Evolutionary conservation across 169 alveolate genomes (phyloP).

Genomic region (Theileria orientalis): DNA sequence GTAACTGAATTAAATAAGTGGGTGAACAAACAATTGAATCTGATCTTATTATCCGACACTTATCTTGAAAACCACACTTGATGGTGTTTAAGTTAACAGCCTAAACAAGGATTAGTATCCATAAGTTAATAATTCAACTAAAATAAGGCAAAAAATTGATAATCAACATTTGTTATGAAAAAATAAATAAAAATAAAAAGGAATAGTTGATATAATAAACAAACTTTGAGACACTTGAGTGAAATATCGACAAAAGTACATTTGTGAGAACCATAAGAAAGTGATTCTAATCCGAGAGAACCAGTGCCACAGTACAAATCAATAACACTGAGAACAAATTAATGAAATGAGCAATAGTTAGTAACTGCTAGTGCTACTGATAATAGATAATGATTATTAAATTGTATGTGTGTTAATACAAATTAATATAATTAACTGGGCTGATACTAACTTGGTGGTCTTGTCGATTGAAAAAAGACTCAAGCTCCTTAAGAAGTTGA

Average conservation of each 20-base stretch:
- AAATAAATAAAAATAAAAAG: background rate
- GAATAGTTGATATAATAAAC: background rate
- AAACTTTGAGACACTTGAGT: conserved; percentile 71
- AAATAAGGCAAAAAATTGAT: background rate
- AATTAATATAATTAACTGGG: too few relatives aligned
- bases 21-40: conserved; percentile 69
- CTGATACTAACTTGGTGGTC: background rate
- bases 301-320: conserved; percentile 82
- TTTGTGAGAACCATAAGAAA: conserved; percentile 70
- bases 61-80: conserved; percentile 61
- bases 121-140: background rate
- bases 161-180: background rate
- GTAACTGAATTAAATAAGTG: conserved; percentile 4
- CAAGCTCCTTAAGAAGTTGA: conserved; percentile 7
- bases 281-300: conserved; percentile 79
- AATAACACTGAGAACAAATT: conserved; percentile 57
- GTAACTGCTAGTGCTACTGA: conserved; percentile 13
- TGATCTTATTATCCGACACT: conserved; percentile 69
- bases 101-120: conserved; percentile 11
- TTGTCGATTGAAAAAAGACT: background rate
- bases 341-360: background rate
- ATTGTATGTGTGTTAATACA: too few relatives aligned
- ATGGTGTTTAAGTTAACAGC: conserved; percentile 51
- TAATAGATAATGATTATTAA: too few relatives aligned
- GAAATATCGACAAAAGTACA: conserved; percentile 80